Evolutionary conservation across 768 basidiomycete species (phyloP).

Genomic region (Auricularia sp.): DNA sequence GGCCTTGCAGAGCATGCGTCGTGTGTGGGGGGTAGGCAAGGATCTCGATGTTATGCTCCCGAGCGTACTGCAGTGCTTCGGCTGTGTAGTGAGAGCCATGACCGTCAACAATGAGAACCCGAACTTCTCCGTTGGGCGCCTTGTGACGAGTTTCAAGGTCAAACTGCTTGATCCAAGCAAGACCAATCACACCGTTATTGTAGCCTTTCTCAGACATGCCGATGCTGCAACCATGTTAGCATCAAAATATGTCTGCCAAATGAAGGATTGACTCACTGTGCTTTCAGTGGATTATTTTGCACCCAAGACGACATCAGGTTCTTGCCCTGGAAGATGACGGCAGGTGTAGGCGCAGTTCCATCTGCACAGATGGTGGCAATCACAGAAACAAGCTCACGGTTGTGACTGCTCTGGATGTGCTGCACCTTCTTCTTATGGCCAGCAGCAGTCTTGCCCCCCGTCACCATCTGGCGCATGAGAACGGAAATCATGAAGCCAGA

Average conservation of each 20-base stretch:
- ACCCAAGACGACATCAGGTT: conserved; percentile 23
- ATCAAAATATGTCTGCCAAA: no score
- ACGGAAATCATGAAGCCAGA: no score
- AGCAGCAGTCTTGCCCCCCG: no score
- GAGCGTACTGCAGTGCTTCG: conserved; percentile 30
- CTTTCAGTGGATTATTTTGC: no score
- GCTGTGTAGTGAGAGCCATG: conserved; percentile 35
- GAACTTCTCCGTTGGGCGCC: conserved; percentile 15
- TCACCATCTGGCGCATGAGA: no score
- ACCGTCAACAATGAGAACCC: conserved; percentile 35
- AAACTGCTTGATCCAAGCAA: conserved; percentile 30
- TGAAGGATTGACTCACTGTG: not conserved
- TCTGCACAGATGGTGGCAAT: conserved; percentile 34
- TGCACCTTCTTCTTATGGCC: conserved; percentile 11
- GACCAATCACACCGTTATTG: conserved; percentile 14
- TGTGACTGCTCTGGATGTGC: conserved; percentile 22
- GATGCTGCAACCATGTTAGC: conserved; percentile 6
- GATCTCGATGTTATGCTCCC: conserved; percentile 27
- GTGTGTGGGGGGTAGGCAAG: conserved; percentile 37
- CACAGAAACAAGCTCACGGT: conserved; percentile 27
- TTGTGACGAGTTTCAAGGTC: conserved; percentile 30
- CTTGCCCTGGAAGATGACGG: conserved; percentile 33
- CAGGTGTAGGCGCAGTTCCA: conserved; percentile 27
- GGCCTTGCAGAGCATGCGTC: conserved; percentile 36
- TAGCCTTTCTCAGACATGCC: conserved; percentile 27